These are phyloP conservation scores for Diaporthe citrichinensis DNA, from an alignment of 2,329 filamentous ascomycete genomes.

Conservation along the genomic window DNA sequence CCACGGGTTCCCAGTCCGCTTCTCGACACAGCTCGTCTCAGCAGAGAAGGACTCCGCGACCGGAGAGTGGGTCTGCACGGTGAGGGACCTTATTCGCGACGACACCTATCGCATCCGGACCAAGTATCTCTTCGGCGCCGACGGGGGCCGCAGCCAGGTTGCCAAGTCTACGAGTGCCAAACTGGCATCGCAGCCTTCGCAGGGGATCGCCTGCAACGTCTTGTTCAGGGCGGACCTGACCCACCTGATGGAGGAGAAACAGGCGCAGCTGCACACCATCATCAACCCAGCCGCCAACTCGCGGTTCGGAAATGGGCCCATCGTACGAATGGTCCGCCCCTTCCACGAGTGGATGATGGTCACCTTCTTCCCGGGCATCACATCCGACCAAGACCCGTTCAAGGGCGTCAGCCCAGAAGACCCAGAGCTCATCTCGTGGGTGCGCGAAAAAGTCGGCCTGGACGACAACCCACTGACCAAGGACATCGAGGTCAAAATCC, in stretches of 20 bases:
- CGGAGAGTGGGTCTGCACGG: slow-evolving; percentile 42
- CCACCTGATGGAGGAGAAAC: slow-evolving; percentile 62
- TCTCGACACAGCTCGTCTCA: slow-evolving; percentile 54
- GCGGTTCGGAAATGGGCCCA: slow-evolving; percentile 58
- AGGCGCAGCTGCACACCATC: slow-evolving; percentile 69
- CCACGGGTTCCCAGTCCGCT: slow-evolving; percentile 56
- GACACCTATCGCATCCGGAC: slow-evolving; percentile 58
- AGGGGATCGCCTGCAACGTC: slow-evolving; percentile 35
- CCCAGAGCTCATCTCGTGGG: slow-evolving; percentile 41
- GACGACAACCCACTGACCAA: slow-evolving; percentile 48
- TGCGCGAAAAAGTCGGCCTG: slow-evolving; percentile 65
- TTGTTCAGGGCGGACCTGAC: slow-evolving; percentile 58
- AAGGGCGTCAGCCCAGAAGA: slow-evolving; percentile 28
- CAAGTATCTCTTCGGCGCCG: slow-evolving; percentile 72
- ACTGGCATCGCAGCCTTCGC: slow-evolving; percentile 19
- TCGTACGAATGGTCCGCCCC: slow-evolving; percentile 69
- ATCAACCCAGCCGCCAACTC: slow-evolving; percentile 63
- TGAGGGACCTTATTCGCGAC: slow-evolving; percentile 54
- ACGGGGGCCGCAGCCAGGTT: slow-evolving; percentile 48
- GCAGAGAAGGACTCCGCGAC: slow-evolving; percentile 44
- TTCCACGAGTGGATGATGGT: slow-evolving; percentile 70
- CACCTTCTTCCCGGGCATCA: slow-evolving; percentile 37
- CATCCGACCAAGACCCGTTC: slow-evolving; percentile 50
- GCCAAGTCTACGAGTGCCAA: slow-evolving; percentile 9
- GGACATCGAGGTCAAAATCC: slow-evolving; percentile 59